phyloP scores from a whole-genome alignment of 163 green algal genomes.

The Scenedesmus sp. region DNA sequence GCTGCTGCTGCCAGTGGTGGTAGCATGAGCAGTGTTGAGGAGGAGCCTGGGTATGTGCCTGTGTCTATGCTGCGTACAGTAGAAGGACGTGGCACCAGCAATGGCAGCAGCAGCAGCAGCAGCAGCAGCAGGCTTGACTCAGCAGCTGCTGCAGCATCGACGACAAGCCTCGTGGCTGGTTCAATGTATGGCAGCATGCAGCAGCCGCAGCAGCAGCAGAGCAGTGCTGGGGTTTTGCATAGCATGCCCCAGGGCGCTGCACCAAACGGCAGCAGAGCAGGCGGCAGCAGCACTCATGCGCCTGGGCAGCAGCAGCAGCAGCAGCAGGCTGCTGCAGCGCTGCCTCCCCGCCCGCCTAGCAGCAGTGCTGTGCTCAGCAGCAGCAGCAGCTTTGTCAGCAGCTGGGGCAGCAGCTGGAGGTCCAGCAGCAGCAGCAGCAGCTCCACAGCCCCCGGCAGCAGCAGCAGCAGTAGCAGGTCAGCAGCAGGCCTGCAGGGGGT shows the following conservation, averaged over 20 bases:
- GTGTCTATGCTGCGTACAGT: background rate
- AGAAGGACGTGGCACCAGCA: background rate
- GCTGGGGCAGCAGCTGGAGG: background rate
- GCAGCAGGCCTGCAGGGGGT: conserved; percentile 10
- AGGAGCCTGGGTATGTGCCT: background rate
- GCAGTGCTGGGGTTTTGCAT: background rate
- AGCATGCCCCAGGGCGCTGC: too few relatives aligned
- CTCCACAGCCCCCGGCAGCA: background rate
- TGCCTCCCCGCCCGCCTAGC: background rate
- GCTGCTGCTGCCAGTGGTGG: background rate
- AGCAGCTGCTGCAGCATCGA: background rate
- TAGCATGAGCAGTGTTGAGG: conserved; percentile 20
- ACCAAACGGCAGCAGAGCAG: too few relatives aligned
- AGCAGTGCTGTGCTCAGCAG: background rate
- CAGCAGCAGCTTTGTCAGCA: background rate
- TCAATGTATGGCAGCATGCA: background rate
- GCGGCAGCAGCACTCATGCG: too few relatives aligned
- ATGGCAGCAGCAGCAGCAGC: conserved; percentile 9
- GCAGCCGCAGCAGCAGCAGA: background rate
- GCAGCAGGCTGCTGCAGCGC: background rate
- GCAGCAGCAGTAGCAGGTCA: background rate
- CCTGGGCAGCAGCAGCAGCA: background rate
- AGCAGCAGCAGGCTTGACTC: background rate
- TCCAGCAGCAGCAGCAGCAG: background rate
- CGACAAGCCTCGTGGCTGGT: too few relatives aligned